Evolutionary conservation across 305 asterid genomes (phyloP).

Genomic region (Fraxinus latifolia): DNA sequence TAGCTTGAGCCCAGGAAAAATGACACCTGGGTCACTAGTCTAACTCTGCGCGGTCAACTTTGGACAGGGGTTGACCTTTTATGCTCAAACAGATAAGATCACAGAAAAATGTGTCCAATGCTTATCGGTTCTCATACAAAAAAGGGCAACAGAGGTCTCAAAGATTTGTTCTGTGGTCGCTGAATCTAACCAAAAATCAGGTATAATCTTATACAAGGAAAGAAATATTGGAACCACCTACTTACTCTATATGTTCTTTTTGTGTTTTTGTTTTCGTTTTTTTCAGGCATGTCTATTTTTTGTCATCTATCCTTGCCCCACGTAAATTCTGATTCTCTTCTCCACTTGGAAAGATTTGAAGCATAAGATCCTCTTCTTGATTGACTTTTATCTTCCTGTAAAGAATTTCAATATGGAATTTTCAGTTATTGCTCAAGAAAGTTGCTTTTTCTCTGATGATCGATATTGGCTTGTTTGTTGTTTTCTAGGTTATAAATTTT

Average conservation of each 20-base stretch:
- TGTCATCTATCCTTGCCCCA: not conserved
- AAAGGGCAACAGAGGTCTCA: not conserved
- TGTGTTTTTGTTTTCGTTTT: not conserved
- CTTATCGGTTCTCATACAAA: not conserved
- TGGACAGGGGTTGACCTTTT: not conserved
- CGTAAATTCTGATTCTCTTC: slow-evolving; percentile 25
- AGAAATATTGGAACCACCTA: not conserved
- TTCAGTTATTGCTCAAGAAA: slow-evolving; percentile 8
- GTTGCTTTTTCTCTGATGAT: not conserved
- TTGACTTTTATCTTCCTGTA: slow-evolving; percentile 10
- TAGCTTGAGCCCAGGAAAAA: not conserved
- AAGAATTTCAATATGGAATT: slow-evolving; percentile 6
- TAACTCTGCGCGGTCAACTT: not conserved
- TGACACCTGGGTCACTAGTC: not conserved
- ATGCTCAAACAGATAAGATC: not conserved
- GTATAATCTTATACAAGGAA: not conserved
- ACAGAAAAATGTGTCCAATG: not conserved
- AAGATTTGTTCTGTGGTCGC: not conserved
- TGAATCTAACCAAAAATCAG: not conserved
- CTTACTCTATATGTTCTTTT: not conserved
- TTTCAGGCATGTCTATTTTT: not conserved
- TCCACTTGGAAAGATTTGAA: slow-evolving; percentile 13
- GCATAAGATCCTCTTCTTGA: slow-evolving; percentile 12
- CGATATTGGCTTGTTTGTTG: not conserved
- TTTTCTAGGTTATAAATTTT: not conserved